phyloP scores from a whole-genome alignment of 306 rosid species.

The Benincasa hispida region DNA sequence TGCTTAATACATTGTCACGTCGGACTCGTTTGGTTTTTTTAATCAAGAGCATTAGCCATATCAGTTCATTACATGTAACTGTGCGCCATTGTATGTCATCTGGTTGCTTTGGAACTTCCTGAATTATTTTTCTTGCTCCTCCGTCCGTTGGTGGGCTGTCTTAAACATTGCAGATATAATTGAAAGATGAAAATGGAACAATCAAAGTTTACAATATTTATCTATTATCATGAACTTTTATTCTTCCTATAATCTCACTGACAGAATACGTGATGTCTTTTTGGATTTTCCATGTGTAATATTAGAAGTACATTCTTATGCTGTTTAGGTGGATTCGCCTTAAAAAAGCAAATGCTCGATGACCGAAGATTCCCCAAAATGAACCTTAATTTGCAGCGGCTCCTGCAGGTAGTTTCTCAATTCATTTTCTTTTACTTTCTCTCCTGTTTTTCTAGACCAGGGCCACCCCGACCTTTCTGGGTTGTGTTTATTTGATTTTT shows the following conservation, averaged over 20 bases:
- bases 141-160: background rate
- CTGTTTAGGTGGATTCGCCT: constrained; percentile 57
- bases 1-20: too few species aligned
- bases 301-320: background rate
- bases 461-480: background rate
- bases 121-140: background rate
- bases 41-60: background rate
- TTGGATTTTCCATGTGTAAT: background rate
- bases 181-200: background rate
- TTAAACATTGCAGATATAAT: background rate
- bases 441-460: background rate
- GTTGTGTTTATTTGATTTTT: background rate
- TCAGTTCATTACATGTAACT: background rate
- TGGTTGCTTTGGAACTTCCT: background rate
- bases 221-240: background rate
- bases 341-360: constrained; percentile 94
- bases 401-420: constrained; percentile 57
- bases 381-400: constrained; percentile 88
- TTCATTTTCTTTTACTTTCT: background rate
- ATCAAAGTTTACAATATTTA: background rate
- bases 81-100: background rate
- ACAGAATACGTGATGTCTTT: background rate
- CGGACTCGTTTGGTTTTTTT: background rate
- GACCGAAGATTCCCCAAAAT: constrained; percentile 95
- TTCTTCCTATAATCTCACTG: background rate